Conservation (phyloP, 2,329 filamentous ascomycete genomes). For the Pestalotiopsis sp. region DNA sequence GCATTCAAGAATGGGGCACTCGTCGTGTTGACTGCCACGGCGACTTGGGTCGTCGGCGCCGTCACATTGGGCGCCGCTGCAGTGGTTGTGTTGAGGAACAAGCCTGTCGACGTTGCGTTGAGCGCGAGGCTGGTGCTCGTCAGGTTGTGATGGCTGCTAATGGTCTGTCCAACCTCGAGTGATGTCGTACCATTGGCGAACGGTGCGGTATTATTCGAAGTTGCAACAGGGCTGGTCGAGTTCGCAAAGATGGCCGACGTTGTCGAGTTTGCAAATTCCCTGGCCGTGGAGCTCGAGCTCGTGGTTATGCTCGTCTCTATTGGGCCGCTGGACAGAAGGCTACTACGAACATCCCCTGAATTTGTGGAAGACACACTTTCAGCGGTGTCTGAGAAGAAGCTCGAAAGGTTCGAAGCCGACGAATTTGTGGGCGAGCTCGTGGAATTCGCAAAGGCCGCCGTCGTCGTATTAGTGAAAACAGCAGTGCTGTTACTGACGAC, state of each 20-base stretch:
- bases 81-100: slow-evolving; percentile 9
- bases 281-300: background rate
- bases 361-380: background rate
- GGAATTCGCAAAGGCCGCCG: slow-evolving; percentile 15
- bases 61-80: background rate
- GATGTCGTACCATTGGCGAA: slow-evolving; percentile 11
- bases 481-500: slow-evolving; percentile 9
- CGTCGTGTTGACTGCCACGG: background rate
- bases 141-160: slow-evolving; percentile 6
- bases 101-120: slow-evolving; percentile 3
- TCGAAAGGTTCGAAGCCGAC: background rate
- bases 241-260: slow-evolving; percentile 5
- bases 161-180: slow-evolving; percentile 7
- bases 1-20: slow-evolving; percentile 5
- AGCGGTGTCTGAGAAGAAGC: background rate
- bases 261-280: background rate
- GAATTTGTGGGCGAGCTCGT: slow-evolving; percentile 10
- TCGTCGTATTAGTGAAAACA: slow-evolving; percentile 11
- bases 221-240: background rate
- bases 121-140: slow-evolving; percentile 1
- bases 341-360: background rate
- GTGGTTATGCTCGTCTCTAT: background rate
- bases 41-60: background rate
- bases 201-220: background rate
- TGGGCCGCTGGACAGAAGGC: background rate